phyloP scores from a whole-genome alignment of 192 early-diverging fungal species.

The Backusella westeae region DNA sequence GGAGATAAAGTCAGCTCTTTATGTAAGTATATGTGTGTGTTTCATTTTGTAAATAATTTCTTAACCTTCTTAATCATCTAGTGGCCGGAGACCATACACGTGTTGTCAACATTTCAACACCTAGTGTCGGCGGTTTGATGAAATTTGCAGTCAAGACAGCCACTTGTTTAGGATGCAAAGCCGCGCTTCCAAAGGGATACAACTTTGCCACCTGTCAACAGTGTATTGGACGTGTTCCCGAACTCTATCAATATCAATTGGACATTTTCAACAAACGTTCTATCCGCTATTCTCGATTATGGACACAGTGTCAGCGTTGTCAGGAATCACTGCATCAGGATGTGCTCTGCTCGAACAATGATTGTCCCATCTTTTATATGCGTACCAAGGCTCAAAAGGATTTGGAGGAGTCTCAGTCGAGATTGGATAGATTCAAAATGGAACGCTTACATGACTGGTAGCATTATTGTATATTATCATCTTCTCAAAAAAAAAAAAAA shows the following conservation, averaged over 20 bases:
- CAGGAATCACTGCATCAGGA: conserved; percentile 94
- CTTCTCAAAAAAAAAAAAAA: neutral
- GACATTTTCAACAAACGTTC: conserved; percentile 66
- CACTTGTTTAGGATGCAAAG: conserved; percentile 93
- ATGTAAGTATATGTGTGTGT: conserved; percentile 46
- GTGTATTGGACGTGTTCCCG: conserved; percentile 67
- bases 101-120: conserved; percentile 84
- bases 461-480: neutral
- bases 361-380: conserved; percentile 99
- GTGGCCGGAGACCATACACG: conserved; percentile 73
- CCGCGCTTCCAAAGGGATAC: conserved; percentile 69
- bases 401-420: conserved; percentile 65
- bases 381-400: conserved; percentile 96
- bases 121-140: conserved; percentile 86
- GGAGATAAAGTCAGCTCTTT: conserved; percentile 82
- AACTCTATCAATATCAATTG: conserved; percentile 76
- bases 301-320: conserved; percentile 98
- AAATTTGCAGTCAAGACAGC: conserved; percentile 90
- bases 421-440: conserved; percentile 72
- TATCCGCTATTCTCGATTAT: conserved; percentile 79
- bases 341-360: conserved; percentile 91
- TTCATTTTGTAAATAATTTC: too few species aligned
- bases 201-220: conserved; percentile 39
- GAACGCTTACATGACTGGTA: neutral
- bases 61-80: conserved; percentile 11